Evolutionary conservation across 306 rosid genomes (phyloP).

Genomic region (Oemleria cerasiformis): DNA sequence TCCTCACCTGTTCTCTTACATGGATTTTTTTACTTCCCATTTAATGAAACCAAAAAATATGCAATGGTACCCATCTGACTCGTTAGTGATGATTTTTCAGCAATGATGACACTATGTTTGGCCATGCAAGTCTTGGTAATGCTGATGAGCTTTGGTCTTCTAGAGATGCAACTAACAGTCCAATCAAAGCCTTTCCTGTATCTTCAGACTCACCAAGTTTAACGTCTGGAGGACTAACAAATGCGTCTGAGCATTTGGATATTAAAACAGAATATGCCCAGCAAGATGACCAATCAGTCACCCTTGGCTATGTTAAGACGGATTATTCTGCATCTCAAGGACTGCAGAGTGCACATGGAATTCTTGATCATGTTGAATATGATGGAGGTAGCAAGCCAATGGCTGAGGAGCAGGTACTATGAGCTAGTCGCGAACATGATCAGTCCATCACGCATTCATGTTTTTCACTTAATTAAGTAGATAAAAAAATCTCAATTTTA

Average conservation of each 20-base stretch:
- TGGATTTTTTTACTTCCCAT: background rate
- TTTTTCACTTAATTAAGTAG: conserved; percentile 9
- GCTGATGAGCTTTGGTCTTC: conserved; percentile 69
- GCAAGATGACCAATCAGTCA: conserved; percentile 38
- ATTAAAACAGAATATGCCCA: conserved; percentile 49
- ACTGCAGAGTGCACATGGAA: conserved; percentile 37
- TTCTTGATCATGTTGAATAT: conserved; percentile 38
- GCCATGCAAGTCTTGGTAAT: conserved; percentile 55
- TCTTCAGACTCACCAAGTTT: conserved; percentile 38
- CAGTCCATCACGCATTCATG: background rate
- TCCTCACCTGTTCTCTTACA: background rate
- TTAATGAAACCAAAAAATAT: background rate
- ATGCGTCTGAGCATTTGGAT: conserved; percentile 40
- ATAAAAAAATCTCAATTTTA: conserved; percentile 9
- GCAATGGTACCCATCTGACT: conserved; percentile 40
- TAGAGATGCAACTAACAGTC: conserved; percentile 46
- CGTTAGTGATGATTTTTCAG: conserved; percentile 75
- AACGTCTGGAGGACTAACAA: conserved; percentile 32
- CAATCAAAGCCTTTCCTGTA: conserved; percentile 38
- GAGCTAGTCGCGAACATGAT: conserved; percentile 14
- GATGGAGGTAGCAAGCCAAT: conserved; percentile 38
- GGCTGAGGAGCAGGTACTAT: conserved; percentile 54
- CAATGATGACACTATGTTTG: conserved; percentile 73
- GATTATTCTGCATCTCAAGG: conserved; percentile 37
- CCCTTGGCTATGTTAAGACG: conserved; percentile 35